phyloP scores from a whole-genome alignment of 164 flowering plant genomes.

The Vitis vinifera region DNA sequence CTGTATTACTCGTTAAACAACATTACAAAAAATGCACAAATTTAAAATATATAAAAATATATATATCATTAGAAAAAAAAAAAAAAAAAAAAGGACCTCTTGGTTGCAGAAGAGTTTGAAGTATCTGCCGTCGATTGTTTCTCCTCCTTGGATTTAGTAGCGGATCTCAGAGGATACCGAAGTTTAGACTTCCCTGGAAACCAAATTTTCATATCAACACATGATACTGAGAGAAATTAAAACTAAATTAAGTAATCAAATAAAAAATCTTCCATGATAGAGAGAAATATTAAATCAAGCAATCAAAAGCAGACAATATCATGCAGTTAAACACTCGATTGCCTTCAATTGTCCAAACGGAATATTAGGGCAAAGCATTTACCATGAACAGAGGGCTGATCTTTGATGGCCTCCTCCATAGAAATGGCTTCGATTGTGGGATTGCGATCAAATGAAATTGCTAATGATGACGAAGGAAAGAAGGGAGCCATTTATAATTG shows the following conservation, averaged over 20 bases:
- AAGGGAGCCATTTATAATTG: too few relatives aligned
- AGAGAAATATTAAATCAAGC: too few relatives aligned
- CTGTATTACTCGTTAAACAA: too few relatives aligned
- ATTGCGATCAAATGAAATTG: too few relatives aligned
- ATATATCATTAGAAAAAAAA: background rate
- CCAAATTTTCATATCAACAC: background rate
- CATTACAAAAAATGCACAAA: too few relatives aligned
- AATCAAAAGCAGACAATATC: too few relatives aligned
- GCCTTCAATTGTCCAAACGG: too few relatives aligned
- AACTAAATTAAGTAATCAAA: background rate
- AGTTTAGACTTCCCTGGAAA: conserved; percentile 34
- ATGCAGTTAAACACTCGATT: too few relatives aligned
- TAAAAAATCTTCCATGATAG: too few relatives aligned
- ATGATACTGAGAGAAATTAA: background rate
- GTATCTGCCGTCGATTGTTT: conserved; percentile 26
- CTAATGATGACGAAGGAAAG: too few relatives aligned
- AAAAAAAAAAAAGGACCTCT: conserved; percentile 30
- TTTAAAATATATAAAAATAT: too few relatives aligned
- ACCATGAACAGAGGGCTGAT: conserved; percentile 38
- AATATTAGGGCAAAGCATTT: background rate
- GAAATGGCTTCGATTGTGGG: too few relatives aligned
- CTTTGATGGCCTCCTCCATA: conserved; percentile 41
- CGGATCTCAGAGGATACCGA: conserved; percentile 75
- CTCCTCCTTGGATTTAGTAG: conserved; percentile 48
- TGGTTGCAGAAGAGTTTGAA: conserved; percentile 38